A percentile compares a stretch with the other conserved stretches of the same genome.
Conservation (phyloP, 768 basidiomycete species). For the Collybia sordida region DNA sequence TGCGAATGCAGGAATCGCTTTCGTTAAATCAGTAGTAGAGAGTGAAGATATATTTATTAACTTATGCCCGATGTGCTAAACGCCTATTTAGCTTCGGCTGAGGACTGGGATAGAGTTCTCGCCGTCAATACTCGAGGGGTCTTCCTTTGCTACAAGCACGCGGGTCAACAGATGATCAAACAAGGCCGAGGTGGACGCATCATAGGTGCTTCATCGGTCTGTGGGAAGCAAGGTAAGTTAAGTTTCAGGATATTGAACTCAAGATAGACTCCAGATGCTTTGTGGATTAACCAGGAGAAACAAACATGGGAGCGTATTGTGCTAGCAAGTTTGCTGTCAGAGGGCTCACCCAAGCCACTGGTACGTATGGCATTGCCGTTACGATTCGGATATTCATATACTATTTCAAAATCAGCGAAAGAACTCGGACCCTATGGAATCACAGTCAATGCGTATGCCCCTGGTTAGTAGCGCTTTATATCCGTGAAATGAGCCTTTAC, state of each 20-base stretch:
- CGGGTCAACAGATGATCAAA: conserved; percentile 35
- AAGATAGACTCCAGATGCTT: neutral
- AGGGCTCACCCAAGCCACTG: conserved; percentile 18
- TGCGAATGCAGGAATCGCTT: neutral
- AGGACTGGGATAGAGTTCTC: conserved; percentile 24
- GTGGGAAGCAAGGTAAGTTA: conserved; percentile 35
- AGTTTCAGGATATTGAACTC: neutral
- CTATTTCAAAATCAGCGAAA: conserved; percentile 6
- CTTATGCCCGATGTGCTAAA: neutral
- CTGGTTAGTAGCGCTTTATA: conserved; percentile 14
- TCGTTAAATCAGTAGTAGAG: neutral
- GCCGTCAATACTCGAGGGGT: conserved; percentile 28
- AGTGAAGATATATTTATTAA: neutral
- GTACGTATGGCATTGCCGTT: conserved; percentile 1
- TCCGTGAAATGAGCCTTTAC: neutral
- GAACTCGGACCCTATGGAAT: conserved; percentile 25
- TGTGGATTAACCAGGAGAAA: conserved; percentile 5
- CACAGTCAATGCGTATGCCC: conserved; percentile 35
- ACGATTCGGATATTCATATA: neutral
- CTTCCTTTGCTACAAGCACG: conserved; percentile 36
- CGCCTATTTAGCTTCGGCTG: conserved; percentile 10
- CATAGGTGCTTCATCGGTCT: conserved; percentile 36
- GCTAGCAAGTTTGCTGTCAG: conserved; percentile 21
- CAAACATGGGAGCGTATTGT: conserved; percentile 12
- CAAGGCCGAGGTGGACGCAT: conserved; percentile 40